Conservation (phyloP, 1,284 basidiomycete genomes). For the Butyriboletus appendiculatus region DNA sequence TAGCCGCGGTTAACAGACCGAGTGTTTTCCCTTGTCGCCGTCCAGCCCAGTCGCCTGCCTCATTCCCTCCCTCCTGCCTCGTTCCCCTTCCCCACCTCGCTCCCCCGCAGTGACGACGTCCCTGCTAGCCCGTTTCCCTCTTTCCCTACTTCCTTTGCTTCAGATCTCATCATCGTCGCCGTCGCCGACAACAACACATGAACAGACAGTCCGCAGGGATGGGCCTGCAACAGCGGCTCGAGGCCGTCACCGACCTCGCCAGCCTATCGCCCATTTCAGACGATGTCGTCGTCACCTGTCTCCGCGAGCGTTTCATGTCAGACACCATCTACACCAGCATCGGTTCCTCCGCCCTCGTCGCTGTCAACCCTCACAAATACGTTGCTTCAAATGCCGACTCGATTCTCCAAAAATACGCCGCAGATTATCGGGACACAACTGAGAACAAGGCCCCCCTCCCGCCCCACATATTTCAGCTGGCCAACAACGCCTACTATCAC, state of each 20-base stretch:
- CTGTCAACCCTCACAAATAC: conserved; percentile 89
- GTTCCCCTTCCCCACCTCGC: background rate
- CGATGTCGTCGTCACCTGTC: conserved; percentile 78
- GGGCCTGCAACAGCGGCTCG: conserved; percentile 63
- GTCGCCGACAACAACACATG: conserved; percentile 18
- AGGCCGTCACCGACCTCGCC: conserved; percentile 66
- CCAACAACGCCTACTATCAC: conserved; percentile 93
- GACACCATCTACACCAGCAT: conserved; percentile 82
- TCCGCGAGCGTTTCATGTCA: conserved; percentile 84
- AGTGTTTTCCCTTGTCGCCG: conserved; percentile 23
- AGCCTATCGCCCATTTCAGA: conserved; percentile 63
- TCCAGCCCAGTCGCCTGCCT: conserved; percentile 19
- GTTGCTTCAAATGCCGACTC: conserved; percentile 80
- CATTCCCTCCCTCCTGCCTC: conserved; percentile 13
- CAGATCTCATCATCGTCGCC: background rate
- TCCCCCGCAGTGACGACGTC: background rate
- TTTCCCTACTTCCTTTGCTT: background rate
- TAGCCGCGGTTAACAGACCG: conserved; percentile 23
- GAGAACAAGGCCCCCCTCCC: conserved; percentile 55
- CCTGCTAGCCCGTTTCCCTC: conserved; percentile 1
- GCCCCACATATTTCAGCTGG: conserved; percentile 88
- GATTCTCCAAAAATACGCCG: conserved; percentile 80
- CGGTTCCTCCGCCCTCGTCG: conserved; percentile 72
- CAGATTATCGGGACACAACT: conserved; percentile 67
- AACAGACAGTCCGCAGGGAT: conserved; percentile 41